phyloP scores from a whole-genome alignment of 163 green algal genomes.

The Chloromonas sp. region DNA sequence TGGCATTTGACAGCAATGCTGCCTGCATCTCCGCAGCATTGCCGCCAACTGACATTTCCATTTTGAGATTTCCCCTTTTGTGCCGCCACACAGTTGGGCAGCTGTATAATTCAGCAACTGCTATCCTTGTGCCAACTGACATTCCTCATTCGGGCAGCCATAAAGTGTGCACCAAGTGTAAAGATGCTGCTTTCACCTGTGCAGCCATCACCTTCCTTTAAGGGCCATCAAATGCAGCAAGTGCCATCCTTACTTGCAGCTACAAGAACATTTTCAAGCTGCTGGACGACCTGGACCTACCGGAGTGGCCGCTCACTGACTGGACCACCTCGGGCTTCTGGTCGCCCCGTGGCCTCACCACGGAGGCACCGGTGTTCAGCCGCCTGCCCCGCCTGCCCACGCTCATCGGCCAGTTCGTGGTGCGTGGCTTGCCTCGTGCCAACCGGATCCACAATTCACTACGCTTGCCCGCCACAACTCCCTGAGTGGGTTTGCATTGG shows the following conservation, averaged over 20 bases:
- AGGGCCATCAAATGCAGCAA: neutral
- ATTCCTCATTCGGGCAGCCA: no score
- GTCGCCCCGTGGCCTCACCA: constrained; percentile 44
- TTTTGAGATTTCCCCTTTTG: no score
- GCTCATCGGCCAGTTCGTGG: constrained; percentile 73
- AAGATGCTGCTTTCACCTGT: neutral
- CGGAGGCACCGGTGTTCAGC: constrained; percentile 80
- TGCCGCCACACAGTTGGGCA: no score
- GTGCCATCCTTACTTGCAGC: constrained; percentile 72
- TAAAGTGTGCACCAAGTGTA: no score
- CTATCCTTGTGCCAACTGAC: no score
- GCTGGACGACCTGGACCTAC: constrained; percentile 62
- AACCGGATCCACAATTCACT: no score
- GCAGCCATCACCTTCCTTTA: neutral
- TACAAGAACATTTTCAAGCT: constrained; percentile 85
- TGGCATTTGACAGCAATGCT: no score
- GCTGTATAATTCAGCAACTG: no score
- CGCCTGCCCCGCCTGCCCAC: constrained; percentile 66
- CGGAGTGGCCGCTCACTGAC: constrained; percentile 73
- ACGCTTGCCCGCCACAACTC: no score
- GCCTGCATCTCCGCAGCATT: no score
- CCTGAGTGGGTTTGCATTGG: no score
- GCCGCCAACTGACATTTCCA: no score
- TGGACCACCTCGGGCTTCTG: constrained; percentile 88
- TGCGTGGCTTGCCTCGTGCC: neutral